phyloP scores from a whole-genome alignment of 1,284 basidiomycete species.

The Ceratobasidium sp. region DNA sequence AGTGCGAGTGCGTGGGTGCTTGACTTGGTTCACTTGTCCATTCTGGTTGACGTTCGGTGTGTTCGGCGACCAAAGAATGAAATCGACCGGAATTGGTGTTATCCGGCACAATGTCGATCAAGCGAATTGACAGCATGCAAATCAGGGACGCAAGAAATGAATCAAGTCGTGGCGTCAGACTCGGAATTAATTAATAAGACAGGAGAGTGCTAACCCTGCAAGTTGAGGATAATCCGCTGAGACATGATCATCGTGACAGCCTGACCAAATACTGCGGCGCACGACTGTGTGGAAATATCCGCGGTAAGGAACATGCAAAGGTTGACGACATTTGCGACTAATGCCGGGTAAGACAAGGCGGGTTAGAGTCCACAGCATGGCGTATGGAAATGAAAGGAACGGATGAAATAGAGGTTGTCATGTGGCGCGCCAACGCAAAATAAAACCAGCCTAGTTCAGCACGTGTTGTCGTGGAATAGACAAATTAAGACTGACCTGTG shows the following conservation, averaged over 20 bases:
- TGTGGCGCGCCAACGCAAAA: slow-evolving; percentile 3
- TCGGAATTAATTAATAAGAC: neutral
- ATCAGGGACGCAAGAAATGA: neutral
- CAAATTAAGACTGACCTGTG: slow-evolving; percentile 16
- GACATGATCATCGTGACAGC: slow-evolving; percentile 46
- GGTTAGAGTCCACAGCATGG: neutral
- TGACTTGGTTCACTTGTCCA: slow-evolving; percentile 39
- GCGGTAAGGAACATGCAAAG: slow-evolving; percentile 16
- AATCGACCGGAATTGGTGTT: neutral
- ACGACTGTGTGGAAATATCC: slow-evolving; percentile 36
- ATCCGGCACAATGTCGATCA: neutral
- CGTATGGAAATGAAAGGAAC: neutral
- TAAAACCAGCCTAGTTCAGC: neutral
- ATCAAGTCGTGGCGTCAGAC: slow-evolving; percentile 1
- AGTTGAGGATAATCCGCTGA: slow-evolving; percentile 44
- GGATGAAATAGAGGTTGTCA: neutral
- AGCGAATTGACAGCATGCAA: neutral
- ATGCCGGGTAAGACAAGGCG: neutral
- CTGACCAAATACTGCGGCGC: slow-evolving; percentile 42
- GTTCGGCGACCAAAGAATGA: neutral
- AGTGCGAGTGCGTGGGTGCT: slow-evolving; percentile 14
- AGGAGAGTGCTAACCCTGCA: slow-evolving; percentile 23
- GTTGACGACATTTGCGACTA: slow-evolving; percentile 36
- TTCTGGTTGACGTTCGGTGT: neutral
- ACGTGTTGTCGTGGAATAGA: neutral